These are phyloP conservation scores for Yamadazyma atlantica DNA, from an alignment of 1,139 yeast species.

Conservation along the genomic window DNA sequence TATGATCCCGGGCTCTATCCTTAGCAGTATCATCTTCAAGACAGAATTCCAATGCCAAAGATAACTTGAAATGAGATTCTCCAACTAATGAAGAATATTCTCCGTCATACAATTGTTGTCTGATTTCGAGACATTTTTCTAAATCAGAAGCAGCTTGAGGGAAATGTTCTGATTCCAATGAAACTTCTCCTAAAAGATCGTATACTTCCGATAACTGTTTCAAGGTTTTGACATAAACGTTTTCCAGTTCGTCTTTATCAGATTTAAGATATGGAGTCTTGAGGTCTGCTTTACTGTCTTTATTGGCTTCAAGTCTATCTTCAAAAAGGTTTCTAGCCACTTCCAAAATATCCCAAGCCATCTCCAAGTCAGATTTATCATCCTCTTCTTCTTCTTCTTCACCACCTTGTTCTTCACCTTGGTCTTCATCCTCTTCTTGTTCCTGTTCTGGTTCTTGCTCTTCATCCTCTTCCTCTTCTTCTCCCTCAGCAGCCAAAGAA, in stretches of 20 bases:
- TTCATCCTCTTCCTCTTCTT: conserved; percentile 28
- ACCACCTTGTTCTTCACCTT: conserved; percentile 30
- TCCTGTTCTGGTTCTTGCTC: conserved; percentile 23
- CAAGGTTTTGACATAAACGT: conserved; percentile 35
- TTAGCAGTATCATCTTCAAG: conserved; percentile 51
- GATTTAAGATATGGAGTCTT: conserved; percentile 34
- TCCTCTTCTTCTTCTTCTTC: conserved; percentile 38
- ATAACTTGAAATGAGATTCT: conserved; percentile 80
- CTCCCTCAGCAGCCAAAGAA: conserved; percentile 52
- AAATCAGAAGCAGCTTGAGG: conserved; percentile 73
- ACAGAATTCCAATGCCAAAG: conserved; percentile 75
- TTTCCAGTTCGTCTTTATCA: conserved; percentile 31
- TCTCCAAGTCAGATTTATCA: conserved; percentile 72
- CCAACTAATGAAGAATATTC: conserved; percentile 60
- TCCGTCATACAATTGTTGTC: conserved; percentile 51
- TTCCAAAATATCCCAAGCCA: conserved; percentile 87
- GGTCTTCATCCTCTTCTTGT: conserved; percentile 29
- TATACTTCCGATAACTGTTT: conserved; percentile 71
- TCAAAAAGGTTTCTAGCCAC: conserved; percentile 67
- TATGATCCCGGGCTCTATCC: conserved; percentile 55
- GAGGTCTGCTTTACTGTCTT: conserved; percentile 15
- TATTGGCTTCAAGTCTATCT: conserved; percentile 32
- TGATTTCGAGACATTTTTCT: conserved; percentile 52
- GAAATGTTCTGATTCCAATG: conserved; percentile 83
- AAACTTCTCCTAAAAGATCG: conserved; percentile 84